These are phyloP conservation scores for Stenogyne calaminthoides DNA, from an alignment of 305 asterid genomes.

Conservation along the genomic window DNA sequence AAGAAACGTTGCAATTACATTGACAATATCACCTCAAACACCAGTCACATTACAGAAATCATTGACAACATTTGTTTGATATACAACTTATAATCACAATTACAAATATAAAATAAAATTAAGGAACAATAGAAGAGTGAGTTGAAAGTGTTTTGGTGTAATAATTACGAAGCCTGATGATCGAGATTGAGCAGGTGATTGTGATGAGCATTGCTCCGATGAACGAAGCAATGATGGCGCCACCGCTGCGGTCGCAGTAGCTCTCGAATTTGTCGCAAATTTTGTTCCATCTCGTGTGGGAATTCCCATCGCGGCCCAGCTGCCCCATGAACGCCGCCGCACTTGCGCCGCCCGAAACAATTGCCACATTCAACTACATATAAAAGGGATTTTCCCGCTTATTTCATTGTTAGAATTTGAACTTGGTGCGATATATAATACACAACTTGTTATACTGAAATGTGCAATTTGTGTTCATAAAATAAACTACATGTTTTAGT, in stretches of 20 bases:
- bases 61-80: not conserved
- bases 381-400: not conserved
- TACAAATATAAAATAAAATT: not conserved
- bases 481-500: too few species aligned
- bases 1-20: not conserved
- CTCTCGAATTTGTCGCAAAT: constrained; percentile 70
- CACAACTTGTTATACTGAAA: too few species aligned
- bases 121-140: constrained; percentile 38
- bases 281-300: constrained; percentile 85
- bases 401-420: not conserved
- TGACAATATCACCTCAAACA: not conserved
- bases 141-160: constrained; percentile 19
- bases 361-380: constrained; percentile 60
- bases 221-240: constrained; percentile 65
- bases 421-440: too few species aligned
- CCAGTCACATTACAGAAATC: not conserved
- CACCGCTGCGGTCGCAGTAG: constrained; percentile 68
- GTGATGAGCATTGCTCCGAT: constrained; percentile 63
- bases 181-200: constrained; percentile 40
- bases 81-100: not conserved
- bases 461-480: too few species aligned
- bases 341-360: constrained; percentile 67
- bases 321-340: constrained; percentile 93
- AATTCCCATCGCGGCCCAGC: constrained; percentile 77
- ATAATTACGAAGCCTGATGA: constrained; percentile 48